A percentile compares a stretch with the other conserved stretches of the same genome.
Evolutionary conservation across 169 alveolate species (phyloP).

Genomic region (Plasmodium relictum): DNA sequence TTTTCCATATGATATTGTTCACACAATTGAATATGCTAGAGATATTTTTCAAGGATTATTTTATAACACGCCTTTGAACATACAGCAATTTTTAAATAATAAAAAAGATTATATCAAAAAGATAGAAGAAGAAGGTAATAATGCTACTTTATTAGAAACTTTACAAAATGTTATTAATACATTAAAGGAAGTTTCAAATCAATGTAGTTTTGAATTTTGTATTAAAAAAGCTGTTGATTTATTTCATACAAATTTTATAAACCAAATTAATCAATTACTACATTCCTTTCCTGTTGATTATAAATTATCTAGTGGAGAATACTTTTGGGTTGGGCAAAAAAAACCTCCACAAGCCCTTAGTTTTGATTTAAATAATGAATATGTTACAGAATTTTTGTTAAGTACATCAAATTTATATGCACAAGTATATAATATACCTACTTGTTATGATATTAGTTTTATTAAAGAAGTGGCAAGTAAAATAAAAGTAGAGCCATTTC

Average conservation of each 20-base stretch:
- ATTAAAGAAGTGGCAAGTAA: constrained; percentile 76
- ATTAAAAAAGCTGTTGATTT: constrained; percentile 89
- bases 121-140: constrained; percentile 75
- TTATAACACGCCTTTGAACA: constrained; percentile 95
- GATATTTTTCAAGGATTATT: constrained; percentile 97
- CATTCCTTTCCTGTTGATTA: constrained; percentile 97
- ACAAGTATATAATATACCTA: constrained; percentile 84
- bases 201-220: constrained; percentile 85
- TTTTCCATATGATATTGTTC: constrained; percentile 99
- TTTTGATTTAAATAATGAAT: constrained; percentile 90
- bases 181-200: constrained; percentile 72
- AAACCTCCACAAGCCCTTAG: constrained; percentile 96
- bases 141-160: constrained; percentile 80
- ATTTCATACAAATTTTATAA: constrained; percentile 90
- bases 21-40: constrained; percentile 99
- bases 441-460: constrained; percentile 68
- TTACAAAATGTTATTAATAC: constrained; percentile 75
- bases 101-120: constrained; percentile 82
- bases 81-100: constrained; percentile 89
- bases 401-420: constrained; percentile 94
- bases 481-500: constrained; percentile 78
- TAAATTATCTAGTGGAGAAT: constrained; percentile 94
- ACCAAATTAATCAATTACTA: constrained; percentile 94
- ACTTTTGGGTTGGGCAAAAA: constrained; percentile 99
- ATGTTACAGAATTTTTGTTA: constrained; percentile 91